These are phyloP conservation scores for Gastrolobium bilobum DNA, from an alignment of 306 rosid genomes.

Conservation along the genomic window DNA sequence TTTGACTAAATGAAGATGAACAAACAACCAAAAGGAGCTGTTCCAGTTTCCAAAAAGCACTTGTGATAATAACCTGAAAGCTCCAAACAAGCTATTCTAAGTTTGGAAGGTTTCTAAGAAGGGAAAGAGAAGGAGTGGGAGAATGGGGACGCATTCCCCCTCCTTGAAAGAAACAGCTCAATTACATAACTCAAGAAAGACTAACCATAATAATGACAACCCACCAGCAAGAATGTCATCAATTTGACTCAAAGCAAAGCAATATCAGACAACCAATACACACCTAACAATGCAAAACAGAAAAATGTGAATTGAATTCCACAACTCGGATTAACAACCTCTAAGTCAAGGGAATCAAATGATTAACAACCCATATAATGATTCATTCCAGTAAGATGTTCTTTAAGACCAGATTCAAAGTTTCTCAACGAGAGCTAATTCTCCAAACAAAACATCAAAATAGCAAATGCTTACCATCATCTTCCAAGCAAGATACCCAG, in stretches of 20 bases:
- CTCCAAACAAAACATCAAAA: conserved; percentile 5
- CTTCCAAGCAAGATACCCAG: conserved; percentile 99
- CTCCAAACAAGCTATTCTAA: background rate
- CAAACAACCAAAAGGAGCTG: conserved; percentile 1
- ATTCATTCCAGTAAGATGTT: background rate
- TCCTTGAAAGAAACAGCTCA: conserved; percentile 14
- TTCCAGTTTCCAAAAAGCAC: background rate
- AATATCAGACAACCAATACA: conserved; percentile 26
- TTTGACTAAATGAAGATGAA: conserved; percentile 5
- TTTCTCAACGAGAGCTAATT: conserved; percentile 27
- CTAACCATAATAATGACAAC: conserved; percentile 20
- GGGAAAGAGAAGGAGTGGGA: background rate
- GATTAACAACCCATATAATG: conserved; percentile 13
- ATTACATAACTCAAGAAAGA: conserved; percentile 14
- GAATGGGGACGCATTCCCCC: background rate
- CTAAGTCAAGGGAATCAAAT: conserved; percentile 23
- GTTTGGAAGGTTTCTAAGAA: background rate
- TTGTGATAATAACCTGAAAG: background rate
- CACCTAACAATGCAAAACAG: background rate
- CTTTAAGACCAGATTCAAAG: conserved; percentile 17
- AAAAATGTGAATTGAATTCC: background rate
- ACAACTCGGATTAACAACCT: conserved; percentile 20
- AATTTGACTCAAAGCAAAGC: conserved; percentile 32
- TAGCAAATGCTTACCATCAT: conserved; percentile 79
- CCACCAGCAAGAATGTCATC: conserved; percentile 25